Conservation (phyloP, 257 asterid genomes). For the Cinchona pubescens region DNA sequence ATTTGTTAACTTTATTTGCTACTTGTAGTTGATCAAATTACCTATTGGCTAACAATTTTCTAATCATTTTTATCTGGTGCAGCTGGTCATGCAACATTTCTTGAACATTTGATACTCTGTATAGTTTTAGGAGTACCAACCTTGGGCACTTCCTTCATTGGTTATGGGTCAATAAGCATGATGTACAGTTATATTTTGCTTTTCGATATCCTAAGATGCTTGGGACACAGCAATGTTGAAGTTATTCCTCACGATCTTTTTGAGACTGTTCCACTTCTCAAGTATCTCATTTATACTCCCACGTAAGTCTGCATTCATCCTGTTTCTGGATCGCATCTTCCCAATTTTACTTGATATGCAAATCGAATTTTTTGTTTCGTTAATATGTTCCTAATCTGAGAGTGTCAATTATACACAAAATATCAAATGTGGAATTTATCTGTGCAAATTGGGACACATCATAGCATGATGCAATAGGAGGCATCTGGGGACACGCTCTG, state of each 20-base stretch:
- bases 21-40: neutral
- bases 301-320: conserved; percentile 52
- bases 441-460: no score
- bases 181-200: conserved; percentile 58
- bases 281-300: conserved; percentile 61
- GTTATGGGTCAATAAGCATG: conserved; percentile 68
- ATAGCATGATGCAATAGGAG: neutral
- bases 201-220: conserved; percentile 80
- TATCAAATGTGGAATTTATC: no score
- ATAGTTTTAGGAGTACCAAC: conserved; percentile 63
- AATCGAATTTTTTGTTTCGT: neutral
- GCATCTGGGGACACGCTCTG: neutral
- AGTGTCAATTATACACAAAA: no score
- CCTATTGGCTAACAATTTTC: conserved; percentile 7
- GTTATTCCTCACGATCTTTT: conserved; percentile 52
- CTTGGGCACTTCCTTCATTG: conserved; percentile 58
- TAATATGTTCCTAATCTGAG: neutral
- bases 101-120: conserved; percentile 75
- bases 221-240: conserved; percentile 81
- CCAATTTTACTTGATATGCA: neutral
- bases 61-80: conserved; percentile 24
- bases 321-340: neutral
- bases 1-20: neutral
- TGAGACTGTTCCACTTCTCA: conserved; percentile 54
- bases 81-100: conserved; percentile 79